A percentile compares a stretch with the other conserved stretches of the same genome.
phyloP scores from a whole-genome alignment of 495 filamentous ascomycete species.

The Baudoinia panamericana region DNA sequence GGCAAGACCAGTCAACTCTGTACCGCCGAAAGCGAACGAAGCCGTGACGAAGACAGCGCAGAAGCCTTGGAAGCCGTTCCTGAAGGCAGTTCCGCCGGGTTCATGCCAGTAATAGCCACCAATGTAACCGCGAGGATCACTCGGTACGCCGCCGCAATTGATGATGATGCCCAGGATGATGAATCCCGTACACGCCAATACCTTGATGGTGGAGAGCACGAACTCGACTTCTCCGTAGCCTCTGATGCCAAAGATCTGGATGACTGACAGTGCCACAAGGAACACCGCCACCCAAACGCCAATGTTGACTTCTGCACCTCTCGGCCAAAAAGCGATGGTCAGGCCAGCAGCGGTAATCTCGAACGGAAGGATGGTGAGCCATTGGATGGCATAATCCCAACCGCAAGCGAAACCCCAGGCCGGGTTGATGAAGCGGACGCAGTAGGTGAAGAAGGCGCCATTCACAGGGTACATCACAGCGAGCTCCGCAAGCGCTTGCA shows the following conservation, averaged over 20 bases:
- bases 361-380: slow-evolving; percentile 76
- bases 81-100: slow-evolving; percentile 18
- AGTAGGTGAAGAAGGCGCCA: slow-evolving; percentile 24
- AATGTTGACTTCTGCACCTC: slow-evolving; percentile 26
- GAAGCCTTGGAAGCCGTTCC: slow-evolving; percentile 22
- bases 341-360: slow-evolving; percentile 86
- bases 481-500: slow-evolving; percentile 37
- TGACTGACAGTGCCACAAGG: slow-evolving; percentile 24
- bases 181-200: slow-evolving; percentile 54
- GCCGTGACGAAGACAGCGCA: slow-evolving; percentile 25
- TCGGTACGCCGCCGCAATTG: slow-evolving; percentile 51
- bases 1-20: slow-evolving; percentile 29
- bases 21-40: slow-evolving; percentile 23
- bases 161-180: slow-evolving; percentile 61
- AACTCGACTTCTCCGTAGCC: slow-evolving; percentile 35
- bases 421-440: slow-evolving; percentile 23
- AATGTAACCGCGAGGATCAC: slow-evolving; percentile 27
- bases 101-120: slow-evolving; percentile 20
- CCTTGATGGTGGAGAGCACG: slow-evolving; percentile 43
- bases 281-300: slow-evolving; percentile 58
- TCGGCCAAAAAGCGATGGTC: slow-evolving; percentile 70
- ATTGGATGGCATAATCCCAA: slow-evolving; percentile 94
- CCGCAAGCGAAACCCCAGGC: slow-evolving; percentile 82
- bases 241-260: slow-evolving; percentile 32
- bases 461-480: slow-evolving; percentile 30